Evolutionary conservation across 345 rosid genomes (phyloP).

Genomic region (Brassica napus): DNA sequence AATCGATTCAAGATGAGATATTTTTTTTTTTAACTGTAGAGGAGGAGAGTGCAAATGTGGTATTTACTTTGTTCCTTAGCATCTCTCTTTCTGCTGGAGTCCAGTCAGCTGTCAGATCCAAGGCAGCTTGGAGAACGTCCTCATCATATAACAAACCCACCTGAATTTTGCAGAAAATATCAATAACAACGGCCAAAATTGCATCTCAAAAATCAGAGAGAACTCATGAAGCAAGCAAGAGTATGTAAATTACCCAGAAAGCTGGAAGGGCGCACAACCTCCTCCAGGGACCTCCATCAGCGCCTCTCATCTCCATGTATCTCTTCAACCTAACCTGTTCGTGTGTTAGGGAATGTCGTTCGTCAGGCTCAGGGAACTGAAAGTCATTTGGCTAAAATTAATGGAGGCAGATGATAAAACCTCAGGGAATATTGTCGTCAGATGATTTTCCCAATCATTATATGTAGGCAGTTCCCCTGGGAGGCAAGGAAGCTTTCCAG

Average conservation of each 20-base stretch:
- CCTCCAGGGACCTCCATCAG: constrained; percentile 99
- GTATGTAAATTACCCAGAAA: constrained; percentile 70
- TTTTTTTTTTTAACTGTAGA: not conserved
- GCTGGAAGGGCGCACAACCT: constrained; percentile 95
- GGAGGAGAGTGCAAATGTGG: constrained; percentile 3
- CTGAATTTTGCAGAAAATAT: constrained; percentile 46
- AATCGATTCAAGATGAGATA: not conserved
- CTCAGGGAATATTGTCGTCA: constrained; percentile 98
- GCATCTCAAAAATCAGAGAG: constrained; percentile 1
- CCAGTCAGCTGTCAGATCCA: constrained; percentile 93
- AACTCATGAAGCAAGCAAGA: not conserved
- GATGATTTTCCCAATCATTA: constrained; percentile 96
- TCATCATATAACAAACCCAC: constrained; percentile 93
- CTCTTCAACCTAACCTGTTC: constrained; percentile 89
- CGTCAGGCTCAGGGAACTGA: constrained; percentile 11
- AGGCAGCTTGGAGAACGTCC: constrained; percentile 65
- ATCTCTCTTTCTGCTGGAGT: constrained; percentile 84
- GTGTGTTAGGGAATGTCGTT: constrained; percentile 10
- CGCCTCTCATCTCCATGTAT: constrained; percentile 99
- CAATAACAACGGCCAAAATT: constrained; percentile 1
- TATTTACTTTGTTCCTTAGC: constrained; percentile 81
- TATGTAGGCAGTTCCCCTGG: constrained; percentile 93
- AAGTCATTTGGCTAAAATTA: constrained; percentile 6
- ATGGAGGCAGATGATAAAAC: constrained; percentile 41
- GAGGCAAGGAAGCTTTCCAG: constrained; percentile 88